Evolutionary conservation across 495 filamentous ascomycete species (phyloP), one percentile per base, ranked within the genome.

Genomic region (Penicillium fimorum): DNA sequence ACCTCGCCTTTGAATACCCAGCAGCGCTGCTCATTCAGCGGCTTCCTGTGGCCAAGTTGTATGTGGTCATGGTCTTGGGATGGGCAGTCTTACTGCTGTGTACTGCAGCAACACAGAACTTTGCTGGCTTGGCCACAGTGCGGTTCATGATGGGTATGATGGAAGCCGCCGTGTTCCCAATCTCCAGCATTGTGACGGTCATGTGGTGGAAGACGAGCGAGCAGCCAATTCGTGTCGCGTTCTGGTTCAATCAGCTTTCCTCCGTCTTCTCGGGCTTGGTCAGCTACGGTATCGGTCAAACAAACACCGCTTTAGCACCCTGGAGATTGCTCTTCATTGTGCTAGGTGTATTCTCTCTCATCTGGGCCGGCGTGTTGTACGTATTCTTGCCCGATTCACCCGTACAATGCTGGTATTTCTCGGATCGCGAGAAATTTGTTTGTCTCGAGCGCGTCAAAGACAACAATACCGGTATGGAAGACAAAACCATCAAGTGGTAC

Each of bases 391-490:
- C 80, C 7, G 77, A 83, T 57, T 81, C 72, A 11, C 81, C 77
- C 1, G 64, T 79, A 55, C 71, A 69, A 48, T 76, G 77, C 12
- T 71, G 67, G 38, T 78, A 68, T 45, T 68, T 79, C 35, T 67
- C 54, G 6, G 64, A 74, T 9, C 67, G 75, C 6, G 77, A 82
- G 43, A 76, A 73, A 15, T 59, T 78, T 22, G 70, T 80, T 57
- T 72, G 72, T 12, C 69, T 83, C 20, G 78, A 84, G 63, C 75
- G 82, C 18, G 72, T 84, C 24, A 70, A 76, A 7, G 70, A 72
- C 11, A 83, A 86, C 55, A 75, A 84, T 40, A 79, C 79, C 41
- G 82, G 83, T 15, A 73, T 85, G 5, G 75, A 52, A 76, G 79
- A 66, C 10, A 61, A 66, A 20, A 58, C 61, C n/a, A 79, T 81